A percentile compares a stretch with the other conserved stretches of the same genome.
Evolutionary conservation across 163 green algal genomes (phyloP).

Genomic region (Volvox carteri): DNA sequence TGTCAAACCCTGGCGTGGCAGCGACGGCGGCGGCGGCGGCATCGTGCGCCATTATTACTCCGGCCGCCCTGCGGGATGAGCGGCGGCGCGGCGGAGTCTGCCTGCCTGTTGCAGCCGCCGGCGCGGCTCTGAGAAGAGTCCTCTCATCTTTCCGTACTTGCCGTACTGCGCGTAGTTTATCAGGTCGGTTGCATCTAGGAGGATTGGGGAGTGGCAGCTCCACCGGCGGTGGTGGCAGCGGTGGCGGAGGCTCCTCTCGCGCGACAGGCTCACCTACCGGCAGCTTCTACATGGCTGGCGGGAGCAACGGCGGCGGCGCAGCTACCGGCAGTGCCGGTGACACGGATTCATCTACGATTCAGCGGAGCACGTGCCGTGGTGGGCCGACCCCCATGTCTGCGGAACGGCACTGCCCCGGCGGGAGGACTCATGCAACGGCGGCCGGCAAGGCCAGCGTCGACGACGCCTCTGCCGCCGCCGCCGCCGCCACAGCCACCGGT

Average conservation of each 20-base stretch:
- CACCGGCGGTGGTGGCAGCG: not conserved
- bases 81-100: not conserved
- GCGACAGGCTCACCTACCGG: not conserved
- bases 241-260: too few relatives aligned
- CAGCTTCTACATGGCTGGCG: not conserved
- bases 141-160: not conserved
- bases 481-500: not conserved
- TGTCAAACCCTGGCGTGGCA: not conserved
- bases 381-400: too few relatives aligned
- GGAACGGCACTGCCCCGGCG: too few relatives aligned
- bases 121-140: not conserved
- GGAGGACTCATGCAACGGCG: too few relatives aligned
- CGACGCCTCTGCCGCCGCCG: too few relatives aligned
- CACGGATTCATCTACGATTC: too few relatives aligned
- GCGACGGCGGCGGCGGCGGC: not conserved
- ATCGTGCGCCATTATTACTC: too few relatives aligned
- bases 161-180: too few relatives aligned
- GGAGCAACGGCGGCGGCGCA: not conserved
- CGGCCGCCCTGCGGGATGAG: not conserved
- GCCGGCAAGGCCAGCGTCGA: too few relatives aligned
- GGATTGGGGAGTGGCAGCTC: not conserved
- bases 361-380: too few relatives aligned
- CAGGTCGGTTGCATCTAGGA: too few relatives aligned
- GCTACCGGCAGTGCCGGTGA: not conserved
- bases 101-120: not conserved